A percentile compares a stretch with the other conserved stretches of the same genome.
Evolutionary conservation across 176 grass and related monocot species (phyloP).

Genomic region (Thalia dealbata): DNA sequence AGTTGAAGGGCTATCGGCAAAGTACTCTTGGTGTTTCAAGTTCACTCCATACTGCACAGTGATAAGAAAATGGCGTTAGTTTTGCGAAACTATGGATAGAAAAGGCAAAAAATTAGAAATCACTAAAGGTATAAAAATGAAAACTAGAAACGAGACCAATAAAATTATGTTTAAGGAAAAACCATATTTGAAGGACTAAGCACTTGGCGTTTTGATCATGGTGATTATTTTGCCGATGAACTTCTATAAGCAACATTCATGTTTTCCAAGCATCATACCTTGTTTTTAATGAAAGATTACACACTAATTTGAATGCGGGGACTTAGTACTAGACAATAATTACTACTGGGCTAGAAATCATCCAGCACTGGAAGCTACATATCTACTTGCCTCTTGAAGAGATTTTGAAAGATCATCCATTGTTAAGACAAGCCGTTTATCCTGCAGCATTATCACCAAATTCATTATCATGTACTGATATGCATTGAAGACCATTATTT

Average conservation of each 20-base stretch:
- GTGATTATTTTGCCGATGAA: too few species aligned
- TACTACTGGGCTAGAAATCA: not conserved
- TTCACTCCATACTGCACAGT: constrained; percentile 72
- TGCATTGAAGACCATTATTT: not conserved
- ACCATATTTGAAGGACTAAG: not conserved
- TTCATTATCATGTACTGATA: not conserved
- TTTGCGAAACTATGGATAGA: not conserved
- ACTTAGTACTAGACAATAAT: not conserved
- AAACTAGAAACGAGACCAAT: not conserved
- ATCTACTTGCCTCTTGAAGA: constrained; percentile 52
- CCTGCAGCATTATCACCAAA: constrained; percentile 38
- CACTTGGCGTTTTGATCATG: too few species aligned
- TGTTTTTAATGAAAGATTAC: too few species aligned
- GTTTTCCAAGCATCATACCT: not conserved
- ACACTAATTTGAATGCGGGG: not conserved
- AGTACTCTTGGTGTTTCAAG: constrained; percentile 87
- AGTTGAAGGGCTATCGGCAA: constrained; percentile 66
- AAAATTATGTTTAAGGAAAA: not conserved
- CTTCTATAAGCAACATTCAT: too few species aligned
- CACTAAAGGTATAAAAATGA: not conserved
- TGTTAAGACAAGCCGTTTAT: constrained; percentile 83
- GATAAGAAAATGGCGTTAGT: not conserved
- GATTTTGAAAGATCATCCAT: constrained; percentile 99
- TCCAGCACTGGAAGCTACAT: not conserved
- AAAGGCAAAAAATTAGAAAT: not conserved